Conservation (phyloP, 106 monocot genomes). For the Phalaenopsis aphrodite region DNA sequence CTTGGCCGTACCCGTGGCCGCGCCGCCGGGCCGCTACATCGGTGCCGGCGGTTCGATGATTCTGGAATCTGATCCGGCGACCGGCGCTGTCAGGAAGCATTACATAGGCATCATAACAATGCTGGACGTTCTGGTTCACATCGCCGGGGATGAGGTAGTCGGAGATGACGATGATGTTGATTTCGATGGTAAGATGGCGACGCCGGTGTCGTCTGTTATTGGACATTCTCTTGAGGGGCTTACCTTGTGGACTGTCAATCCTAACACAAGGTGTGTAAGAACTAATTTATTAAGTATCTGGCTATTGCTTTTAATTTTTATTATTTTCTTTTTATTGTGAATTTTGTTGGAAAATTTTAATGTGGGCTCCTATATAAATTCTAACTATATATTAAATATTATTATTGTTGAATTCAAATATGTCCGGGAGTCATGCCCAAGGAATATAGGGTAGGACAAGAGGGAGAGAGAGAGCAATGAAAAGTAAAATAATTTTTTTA, state of each 20-base stretch:
- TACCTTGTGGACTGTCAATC: slow-evolving; percentile 58
- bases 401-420: too few species aligned
- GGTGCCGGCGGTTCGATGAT: slow-evolving; percentile 72
- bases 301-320: too few species aligned
- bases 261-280: slow-evolving; percentile 30
- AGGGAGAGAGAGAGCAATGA: too few species aligned
- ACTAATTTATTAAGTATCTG: too few species aligned
- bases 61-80: slow-evolving; percentile 46
- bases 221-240: slow-evolving; percentile 66
- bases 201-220: slow-evolving; percentile 56
- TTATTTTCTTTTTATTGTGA: too few species aligned
- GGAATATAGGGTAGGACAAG: too few species aligned
- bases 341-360: too few species aligned
- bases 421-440: too few species aligned
- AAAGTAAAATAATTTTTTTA: too few species aligned
- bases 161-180: slow-evolving; percentile 12
- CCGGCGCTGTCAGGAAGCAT: slow-evolving; percentile 51
- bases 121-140: slow-evolving; percentile 54
- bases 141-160: slow-evolving; percentile 30
- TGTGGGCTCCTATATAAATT: too few species aligned
- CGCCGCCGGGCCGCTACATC: slow-evolving; percentile 59
- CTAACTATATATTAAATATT: too few species aligned
- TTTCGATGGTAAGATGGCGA: slow-evolving; percentile 41
- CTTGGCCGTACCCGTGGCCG: slow-evolving; percentile 52
- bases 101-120: slow-evolving; percentile 69